Conservation (phyloP, 495 filamentous ascomycete genomes). For the Penicillium salamii region DNA sequence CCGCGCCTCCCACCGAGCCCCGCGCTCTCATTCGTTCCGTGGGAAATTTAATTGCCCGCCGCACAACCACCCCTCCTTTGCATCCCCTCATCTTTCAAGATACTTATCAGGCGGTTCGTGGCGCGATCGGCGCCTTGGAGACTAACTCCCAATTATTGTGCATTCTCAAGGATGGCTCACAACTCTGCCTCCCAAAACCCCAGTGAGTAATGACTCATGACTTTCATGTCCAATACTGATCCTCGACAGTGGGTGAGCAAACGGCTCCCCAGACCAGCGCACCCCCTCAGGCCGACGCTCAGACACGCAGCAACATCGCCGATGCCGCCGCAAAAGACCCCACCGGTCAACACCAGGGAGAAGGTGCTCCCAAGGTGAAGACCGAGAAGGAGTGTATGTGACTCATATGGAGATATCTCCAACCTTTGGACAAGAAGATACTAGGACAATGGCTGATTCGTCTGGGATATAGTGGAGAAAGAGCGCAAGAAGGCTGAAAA, state of each 20-base stretch:
- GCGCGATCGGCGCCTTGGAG: slow-evolving; percentile 51
- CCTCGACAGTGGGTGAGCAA: slow-evolving; percentile 47
- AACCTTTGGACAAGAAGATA: no score
- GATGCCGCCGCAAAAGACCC: slow-evolving; percentile 37
- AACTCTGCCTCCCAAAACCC: slow-evolving; percentile 55
- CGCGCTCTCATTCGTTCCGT: slow-evolving; percentile 32
- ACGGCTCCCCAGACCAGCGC: slow-evolving; percentile 47
- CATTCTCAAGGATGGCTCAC: slow-evolving; percentile 57
- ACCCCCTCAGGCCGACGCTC: slow-evolving; percentile 46
- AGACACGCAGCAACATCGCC: slow-evolving; percentile 45
- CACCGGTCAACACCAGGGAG: slow-evolving; percentile 36
- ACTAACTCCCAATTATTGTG: slow-evolving; percentile 42
- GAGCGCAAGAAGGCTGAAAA: slow-evolving; percentile 61
- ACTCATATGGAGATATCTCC: no score
- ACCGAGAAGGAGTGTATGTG: slow-evolving; percentile 56
- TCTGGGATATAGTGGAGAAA: slow-evolving; percentile 42
- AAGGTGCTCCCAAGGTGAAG: slow-evolving; percentile 54
- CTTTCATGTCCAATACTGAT: slow-evolving; percentile 6
- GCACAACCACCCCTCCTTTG: slow-evolving; percentile 33
- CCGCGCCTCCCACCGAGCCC: slow-evolving; percentile 25
- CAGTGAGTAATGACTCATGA: slow-evolving; percentile 41
- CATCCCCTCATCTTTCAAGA: slow-evolving; percentile 36
- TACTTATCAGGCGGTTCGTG: slow-evolving; percentile 49
- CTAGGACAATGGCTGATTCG: slow-evolving; percentile 18
- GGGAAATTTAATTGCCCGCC: slow-evolving; percentile 37